Percentiles rank a stretch among this genome's conserved stretches.
These are phyloP conservation scores for Coemansia aciculifera DNA, from an alignment of 192 early-diverging fungal species.

Conservation along the genomic window DNA sequence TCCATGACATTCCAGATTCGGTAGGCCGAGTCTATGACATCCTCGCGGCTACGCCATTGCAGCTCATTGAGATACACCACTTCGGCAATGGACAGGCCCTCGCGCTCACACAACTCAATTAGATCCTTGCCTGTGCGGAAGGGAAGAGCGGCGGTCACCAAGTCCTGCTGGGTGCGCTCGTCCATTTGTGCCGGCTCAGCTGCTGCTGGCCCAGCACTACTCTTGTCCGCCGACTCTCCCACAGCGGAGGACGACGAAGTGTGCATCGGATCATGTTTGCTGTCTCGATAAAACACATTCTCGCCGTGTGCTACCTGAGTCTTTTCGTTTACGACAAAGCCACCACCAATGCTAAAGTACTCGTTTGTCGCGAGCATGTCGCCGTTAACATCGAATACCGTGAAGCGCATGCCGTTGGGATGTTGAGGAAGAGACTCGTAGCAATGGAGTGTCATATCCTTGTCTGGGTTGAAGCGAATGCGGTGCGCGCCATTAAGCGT, in stretches of 20 bases:
- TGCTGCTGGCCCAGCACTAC: background rate
- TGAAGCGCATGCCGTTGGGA: slow-evolving; percentile 95
- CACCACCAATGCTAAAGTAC: slow-evolving; percentile 94
- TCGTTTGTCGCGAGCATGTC: slow-evolving; percentile 92
- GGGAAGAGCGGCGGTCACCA: slow-evolving; percentile 78
- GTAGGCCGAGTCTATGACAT: slow-evolving; percentile 72
- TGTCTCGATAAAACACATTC: slow-evolving; percentile 63
- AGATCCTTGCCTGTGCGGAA: slow-evolving; percentile 80
- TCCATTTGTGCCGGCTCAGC: slow-evolving; percentile 51
- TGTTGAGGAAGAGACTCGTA: slow-evolving; percentile 87
- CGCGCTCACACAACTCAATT: slow-evolving; percentile 76
- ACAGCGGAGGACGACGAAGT: slow-evolving; percentile 17
- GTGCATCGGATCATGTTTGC: slow-evolving; percentile 20
- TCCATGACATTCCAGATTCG: slow-evolving; percentile 95
- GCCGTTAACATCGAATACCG: slow-evolving; percentile 75
- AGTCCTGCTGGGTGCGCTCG: slow-evolving; percentile 65
- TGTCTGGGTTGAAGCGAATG: slow-evolving; percentile 81
- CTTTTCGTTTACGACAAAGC: slow-evolving; percentile 92
- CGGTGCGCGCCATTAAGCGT: slow-evolving; percentile 71
- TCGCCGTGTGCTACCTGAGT: slow-evolving; percentile 78
- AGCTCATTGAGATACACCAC: slow-evolving; percentile 94
- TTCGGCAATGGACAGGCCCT: slow-evolving; percentile 90
- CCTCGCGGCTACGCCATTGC: slow-evolving; percentile 80
- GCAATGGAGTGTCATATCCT: slow-evolving; percentile 87
- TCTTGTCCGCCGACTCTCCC: background rate